These are phyloP conservation scores for Claviceps fusiformis DNA, from an alignment of 2,329 filamentous ascomycete species.

Conservation along the genomic window DNA sequence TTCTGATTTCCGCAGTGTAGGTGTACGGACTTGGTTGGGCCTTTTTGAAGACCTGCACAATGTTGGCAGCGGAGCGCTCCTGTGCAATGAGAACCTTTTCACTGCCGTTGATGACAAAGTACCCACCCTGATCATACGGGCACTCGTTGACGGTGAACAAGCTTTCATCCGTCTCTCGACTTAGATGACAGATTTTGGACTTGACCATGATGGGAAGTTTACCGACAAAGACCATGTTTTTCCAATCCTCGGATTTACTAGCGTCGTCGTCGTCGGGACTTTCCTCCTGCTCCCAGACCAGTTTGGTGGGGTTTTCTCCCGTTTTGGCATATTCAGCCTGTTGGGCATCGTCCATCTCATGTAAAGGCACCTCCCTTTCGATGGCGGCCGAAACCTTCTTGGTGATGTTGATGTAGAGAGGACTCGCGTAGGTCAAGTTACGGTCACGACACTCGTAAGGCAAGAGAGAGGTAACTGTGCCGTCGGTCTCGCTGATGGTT, in stretches of 20 bases:
- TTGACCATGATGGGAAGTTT: conserved; percentile 97
- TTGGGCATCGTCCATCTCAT: conserved; percentile 56
- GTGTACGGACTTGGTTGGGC: conserved; percentile 82
- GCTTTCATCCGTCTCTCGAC: conserved; percentile 68
- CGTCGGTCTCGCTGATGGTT: conserved; percentile 85
- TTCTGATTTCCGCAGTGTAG: conserved; percentile 90
- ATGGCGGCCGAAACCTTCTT: conserved; percentile 75
- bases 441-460: conserved; percentile 92
- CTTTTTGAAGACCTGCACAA: conserved; percentile 98
- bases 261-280: conserved; percentile 35
- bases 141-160: conserved; percentile 91
- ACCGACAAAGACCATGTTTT: conserved; percentile 75
- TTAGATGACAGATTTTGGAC: conserved; percentile 86
- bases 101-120: conserved; percentile 98
- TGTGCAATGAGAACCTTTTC: conserved; percentile 98
- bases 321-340: conserved; percentile 40
- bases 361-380: conserved; percentile 52
- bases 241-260: conserved; percentile 40
- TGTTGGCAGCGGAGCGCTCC: conserved; percentile 94
- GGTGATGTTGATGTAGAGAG: conserved; percentile 77
- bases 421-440: conserved; percentile 89
- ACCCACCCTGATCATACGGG: conserved; percentile 94
- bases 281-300: conserved; percentile 49
- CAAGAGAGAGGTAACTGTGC: conserved; percentile 69
- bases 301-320: conserved; percentile 42